phyloP scores from a whole-genome alignment of 441 rosid species.

The Macaranga tanarius region DNA sequence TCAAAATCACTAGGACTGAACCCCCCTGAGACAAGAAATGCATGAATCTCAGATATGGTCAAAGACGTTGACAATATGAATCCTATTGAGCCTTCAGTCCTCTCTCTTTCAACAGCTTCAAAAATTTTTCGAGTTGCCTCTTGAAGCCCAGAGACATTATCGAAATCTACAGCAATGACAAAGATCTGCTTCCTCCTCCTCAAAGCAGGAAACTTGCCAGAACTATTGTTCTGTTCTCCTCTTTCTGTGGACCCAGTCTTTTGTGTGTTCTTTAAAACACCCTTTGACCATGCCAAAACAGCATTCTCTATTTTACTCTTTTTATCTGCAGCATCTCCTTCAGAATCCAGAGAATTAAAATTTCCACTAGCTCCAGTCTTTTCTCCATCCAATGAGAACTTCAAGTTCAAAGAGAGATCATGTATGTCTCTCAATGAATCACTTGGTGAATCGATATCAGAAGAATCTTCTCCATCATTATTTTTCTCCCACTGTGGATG shows the following conservation, averaged over 20 bases:
- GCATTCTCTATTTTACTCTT: slow-evolving; percentile 51
- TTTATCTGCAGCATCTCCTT: slow-evolving; percentile 43
- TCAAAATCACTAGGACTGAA: slow-evolving; percentile 68
- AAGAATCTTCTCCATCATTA: slow-evolving; percentile 41
- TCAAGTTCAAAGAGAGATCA: slow-evolving; percentile 74
- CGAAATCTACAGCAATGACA: slow-evolving; percentile 75
- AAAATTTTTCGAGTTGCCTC: slow-evolving; percentile 43
- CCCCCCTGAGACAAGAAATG: slow-evolving; percentile 58
- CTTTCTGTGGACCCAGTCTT: slow-evolving; percentile 46
- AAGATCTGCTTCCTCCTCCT: slow-evolving; percentile 67
- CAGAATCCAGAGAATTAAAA: slow-evolving; percentile 46
- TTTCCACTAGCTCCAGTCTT: slow-evolving; percentile 45
- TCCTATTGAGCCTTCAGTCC: slow-evolving; percentile 53
- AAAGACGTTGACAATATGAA: slow-evolving; percentile 75
- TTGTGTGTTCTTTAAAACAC: slow-evolving; percentile 34
- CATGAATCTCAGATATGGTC: slow-evolving; percentile 71
- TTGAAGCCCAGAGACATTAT: slow-evolving; percentile 39
- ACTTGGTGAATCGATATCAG: slow-evolving; percentile 68
- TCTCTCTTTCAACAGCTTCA: slow-evolving; percentile 53
- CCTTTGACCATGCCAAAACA: slow-evolving; percentile 55
- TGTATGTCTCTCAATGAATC: slow-evolving; percentile 81
- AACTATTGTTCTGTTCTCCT: slow-evolving; percentile 38
- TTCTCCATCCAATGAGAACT: slow-evolving; percentile 76
- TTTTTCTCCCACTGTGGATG: slow-evolving; percentile 79
- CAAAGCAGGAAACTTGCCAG: slow-evolving; percentile 49